Evolutionary conservation across 148 eudicot genomes (phyloP), one percentile per base, ranked within the genome.

Genomic region (Nepenthes mirabilis): DNA sequence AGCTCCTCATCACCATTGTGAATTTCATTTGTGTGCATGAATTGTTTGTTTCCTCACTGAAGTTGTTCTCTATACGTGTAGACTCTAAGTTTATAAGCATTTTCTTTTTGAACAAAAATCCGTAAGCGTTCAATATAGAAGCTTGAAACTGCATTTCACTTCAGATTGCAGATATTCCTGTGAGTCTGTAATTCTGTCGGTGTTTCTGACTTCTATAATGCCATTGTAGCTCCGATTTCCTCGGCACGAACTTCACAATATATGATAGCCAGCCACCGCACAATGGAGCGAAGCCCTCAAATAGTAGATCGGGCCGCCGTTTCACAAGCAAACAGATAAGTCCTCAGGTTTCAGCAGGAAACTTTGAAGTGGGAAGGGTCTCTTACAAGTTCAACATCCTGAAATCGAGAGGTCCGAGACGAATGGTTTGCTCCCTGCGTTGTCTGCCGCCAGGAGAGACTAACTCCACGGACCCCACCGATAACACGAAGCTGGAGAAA

Each of bases 401-500:
- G 66, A 94, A 89, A 63, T 89, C 99, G 34, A 75, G 97, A 70
- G 99, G 97, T 47, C 99, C 99, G 1, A 82, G 99, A 75, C 82
- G 99, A 66, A 94, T 94, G 99, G 65, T 75, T 56, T 84, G 86
- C 70, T 81, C 84, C 33, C 67, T 94, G 36, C 75, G 70, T 55
- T 83, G 91, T 61, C 89, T 95, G 1, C 70, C 71, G 13, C 63
- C 75, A 2, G 65, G 43, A 9, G 88, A 69, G 66, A 51, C 72
- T 45, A 12, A 11, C 11, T 13, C 65, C 56, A 6, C 52, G 2
- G 62, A 67, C 14, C 70, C 64, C 10, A 55, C 66, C n/a, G 68
- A 70, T 6, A 56, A 70, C 57, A 33, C 60, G 1, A 59, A 62
- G 64, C 55, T 35, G 23, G 77, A 85, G 79, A 57, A 34, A 12